These are phyloP conservation scores for Euphorbia pulcherrima DNA, from an alignment of 345 rosid species.

Conservation along the genomic window DNA sequence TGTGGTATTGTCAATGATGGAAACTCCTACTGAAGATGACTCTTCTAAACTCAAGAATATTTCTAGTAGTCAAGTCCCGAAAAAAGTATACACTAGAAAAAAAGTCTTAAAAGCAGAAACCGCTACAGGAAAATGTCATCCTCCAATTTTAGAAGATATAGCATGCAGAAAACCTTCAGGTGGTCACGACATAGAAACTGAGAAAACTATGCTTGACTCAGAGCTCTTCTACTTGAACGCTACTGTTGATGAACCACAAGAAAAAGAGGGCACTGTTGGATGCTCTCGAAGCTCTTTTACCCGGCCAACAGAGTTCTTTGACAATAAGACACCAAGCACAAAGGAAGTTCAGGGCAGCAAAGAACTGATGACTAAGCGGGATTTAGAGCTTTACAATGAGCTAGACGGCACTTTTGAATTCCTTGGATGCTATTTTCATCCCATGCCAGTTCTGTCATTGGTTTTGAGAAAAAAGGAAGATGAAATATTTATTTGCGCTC, in stretches of 20 bases:
- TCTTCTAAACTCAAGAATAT: constrained; percentile 15
- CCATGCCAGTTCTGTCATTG: constrained; percentile 52
- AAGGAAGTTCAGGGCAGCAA: constrained; percentile 30
- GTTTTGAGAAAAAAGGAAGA: constrained; percentile 42
- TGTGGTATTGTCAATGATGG: constrained; percentile 18
- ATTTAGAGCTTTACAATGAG: constrained; percentile 41
- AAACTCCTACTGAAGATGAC: constrained; percentile 13
- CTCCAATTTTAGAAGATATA: constrained; percentile 47
- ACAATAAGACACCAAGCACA: constrained; percentile 19
- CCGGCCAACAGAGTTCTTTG: constrained; percentile 22
- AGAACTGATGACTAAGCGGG: constrained; percentile 31
- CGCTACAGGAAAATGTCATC: constrained; percentile 21
- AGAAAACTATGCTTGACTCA: constrained; percentile 23
- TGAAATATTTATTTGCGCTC: constrained; percentile 56
- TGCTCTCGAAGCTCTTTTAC: constrained; percentile 14
- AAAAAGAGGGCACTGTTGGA: constrained; percentile 7
- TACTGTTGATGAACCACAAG: constrained; percentile 26
- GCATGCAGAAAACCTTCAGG: constrained; percentile 32
- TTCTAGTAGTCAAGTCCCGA: constrained; percentile 25
- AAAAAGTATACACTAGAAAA: constrained; percentile 51
- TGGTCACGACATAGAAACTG: constrained; percentile 23
- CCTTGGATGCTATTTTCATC: constrained; percentile 79
- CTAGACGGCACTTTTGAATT: constrained; percentile 43
- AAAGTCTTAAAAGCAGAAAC: constrained; percentile 29
- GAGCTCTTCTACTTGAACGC: constrained; percentile 28